Base-by-base conservation (phyloP, 129 eudicot species). In the Cynara cardunculus region DNA sequence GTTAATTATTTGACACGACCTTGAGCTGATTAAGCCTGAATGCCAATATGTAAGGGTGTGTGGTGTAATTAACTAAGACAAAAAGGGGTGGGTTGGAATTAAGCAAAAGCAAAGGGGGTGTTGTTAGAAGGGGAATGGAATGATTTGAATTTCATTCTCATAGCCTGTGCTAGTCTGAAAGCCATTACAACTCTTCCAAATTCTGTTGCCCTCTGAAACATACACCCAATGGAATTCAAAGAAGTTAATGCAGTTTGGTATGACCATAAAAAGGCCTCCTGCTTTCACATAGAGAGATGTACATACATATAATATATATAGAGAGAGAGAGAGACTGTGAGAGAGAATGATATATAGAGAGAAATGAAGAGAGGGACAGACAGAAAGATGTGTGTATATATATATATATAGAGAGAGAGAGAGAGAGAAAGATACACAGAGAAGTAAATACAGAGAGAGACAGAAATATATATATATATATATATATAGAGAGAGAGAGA, bases 241-340 rank as follows among this genome's bases (percentile, higher is more conserved):
- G 78, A 79, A 83, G 82, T 83, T 61, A 83, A 83, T 83, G 86
- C 86, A 83, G 25, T 83, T 82, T 77, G 82, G 79, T 78, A 78
- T 27, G 74, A 78, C 78, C 86, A 77, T 39, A 77, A 70, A 70
- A 71, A 18, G 82, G 24, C 56, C 18, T 75, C 56, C 85, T 69
- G 64, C 32, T 4, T n/a, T 53, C 24, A 3, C 64, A 69, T 76
- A 31, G 24, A 72, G 31, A 69, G 30, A 25, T 21, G 56, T 19
- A 82, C 7, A 68, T 6, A 75, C 65, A 75, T 9, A 11, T 18
- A 34, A 56, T 39, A 11, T 26, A 77, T 10, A 49, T 16, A 49
- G 53, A 41, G 18, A 41, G 53, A 41, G 16, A 35, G 9, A 35
- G 41, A 35, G 9, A 35, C n/a, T n/a, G n/a, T n/a, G 9, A 35